Percentiles rank a stretch among this genome's conserved stretches.
phyloP scores from a whole-genome alignment of 306 rosid genomes.

The Vigna angularis region DNA sequence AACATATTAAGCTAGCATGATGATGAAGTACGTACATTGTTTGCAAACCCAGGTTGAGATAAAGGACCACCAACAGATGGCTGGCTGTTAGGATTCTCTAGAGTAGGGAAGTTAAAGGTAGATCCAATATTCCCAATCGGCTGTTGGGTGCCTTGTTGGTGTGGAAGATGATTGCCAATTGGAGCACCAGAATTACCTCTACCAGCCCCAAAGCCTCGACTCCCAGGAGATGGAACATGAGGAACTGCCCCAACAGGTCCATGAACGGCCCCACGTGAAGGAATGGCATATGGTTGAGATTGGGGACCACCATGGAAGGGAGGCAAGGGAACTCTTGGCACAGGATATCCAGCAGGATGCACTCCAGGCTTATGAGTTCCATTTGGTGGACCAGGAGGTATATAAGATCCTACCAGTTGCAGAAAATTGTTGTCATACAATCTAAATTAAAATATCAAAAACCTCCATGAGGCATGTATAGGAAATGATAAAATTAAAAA shows the following conservation, averaged over 20 bases:
- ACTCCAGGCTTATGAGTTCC: conserved; percentile 92
- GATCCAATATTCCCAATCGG: conserved; percentile 84
- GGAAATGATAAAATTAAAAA: conserved; percentile 18
- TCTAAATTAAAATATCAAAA: conserved; percentile 30
- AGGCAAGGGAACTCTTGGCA: conserved; percentile 85
- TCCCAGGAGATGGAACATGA: conserved; percentile 95
- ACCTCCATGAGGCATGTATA: conserved; percentile 11
- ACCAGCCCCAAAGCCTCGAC: conserved; percentile 94
- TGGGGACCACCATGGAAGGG: conserved; percentile 89
- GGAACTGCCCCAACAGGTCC: conserved; percentile 99
- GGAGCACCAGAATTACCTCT: conserved; percentile 85
- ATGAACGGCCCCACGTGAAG: conserved; percentile 95
- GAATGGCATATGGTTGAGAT: conserved; percentile 99
- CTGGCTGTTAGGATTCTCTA: conserved; percentile 96
- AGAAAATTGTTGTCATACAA: conserved; percentile 25
- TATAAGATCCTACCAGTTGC: conserved; percentile 70
- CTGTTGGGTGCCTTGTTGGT: conserved; percentile 89
- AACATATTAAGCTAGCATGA: conserved; percentile 1
- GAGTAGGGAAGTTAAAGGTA: conserved; percentile 73
- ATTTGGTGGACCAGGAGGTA: conserved; percentile 90
- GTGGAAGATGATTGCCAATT: conserved; percentile 89
- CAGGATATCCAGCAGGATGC: conserved; percentile 89
- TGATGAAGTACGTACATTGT: conserved; percentile 64
- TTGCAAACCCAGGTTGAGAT: conserved; percentile 97
- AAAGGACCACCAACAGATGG: conserved; percentile 95